phyloP scores from a whole-genome alignment of 805 yeast species.

The Wickerhamia fluorescens region DNA sequence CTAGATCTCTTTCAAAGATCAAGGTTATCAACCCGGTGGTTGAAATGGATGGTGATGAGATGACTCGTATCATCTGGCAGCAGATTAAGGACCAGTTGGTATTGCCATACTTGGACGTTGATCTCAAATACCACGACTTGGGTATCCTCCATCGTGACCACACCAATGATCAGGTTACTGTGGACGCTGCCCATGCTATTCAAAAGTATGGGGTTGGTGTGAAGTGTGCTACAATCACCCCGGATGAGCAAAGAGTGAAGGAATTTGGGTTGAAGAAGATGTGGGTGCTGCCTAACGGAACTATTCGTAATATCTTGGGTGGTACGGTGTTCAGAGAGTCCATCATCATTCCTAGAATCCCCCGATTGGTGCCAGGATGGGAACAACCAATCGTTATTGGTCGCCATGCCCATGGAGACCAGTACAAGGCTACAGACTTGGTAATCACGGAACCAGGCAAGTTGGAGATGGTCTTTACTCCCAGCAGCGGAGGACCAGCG shows the following conservation, averaged over 20 bases:
- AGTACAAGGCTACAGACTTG: constrained; percentile 87
- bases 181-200: constrained; percentile 87
- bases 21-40: constrained; percentile 83
- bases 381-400: constrained; percentile 94
- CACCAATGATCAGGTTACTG: constrained; percentile 83
- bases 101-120: constrained; percentile 77
- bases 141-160: constrained; percentile 81
- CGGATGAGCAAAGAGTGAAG: constrained; percentile 90
- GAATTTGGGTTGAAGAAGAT: constrained; percentile 87
- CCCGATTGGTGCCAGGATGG: constrained; percentile 88
- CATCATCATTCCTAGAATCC: constrained; percentile 81
- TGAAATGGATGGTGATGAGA: constrained; percentile 97
- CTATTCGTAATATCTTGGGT: constrained; percentile 89
- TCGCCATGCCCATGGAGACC: constrained; percentile 96
- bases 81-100: constrained; percentile 80
- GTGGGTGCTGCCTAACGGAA: constrained; percentile 98
- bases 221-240: constrained; percentile 98
- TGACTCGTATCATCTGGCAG: constrained; percentile 95
- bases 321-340: constrained; percentile 98
- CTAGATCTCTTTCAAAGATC: constrained; percentile 40
- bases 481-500: constrained; percentile 53
- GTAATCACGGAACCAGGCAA: constrained; percentile 76
- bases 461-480: constrained; percentile 69
- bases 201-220: constrained; percentile 86
- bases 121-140: constrained; percentile 86